These are phyloP conservation scores for Mortierella sp. DNA, from an alignment of 371 early-diverging fungal genomes.

Conservation along the genomic window DNA sequence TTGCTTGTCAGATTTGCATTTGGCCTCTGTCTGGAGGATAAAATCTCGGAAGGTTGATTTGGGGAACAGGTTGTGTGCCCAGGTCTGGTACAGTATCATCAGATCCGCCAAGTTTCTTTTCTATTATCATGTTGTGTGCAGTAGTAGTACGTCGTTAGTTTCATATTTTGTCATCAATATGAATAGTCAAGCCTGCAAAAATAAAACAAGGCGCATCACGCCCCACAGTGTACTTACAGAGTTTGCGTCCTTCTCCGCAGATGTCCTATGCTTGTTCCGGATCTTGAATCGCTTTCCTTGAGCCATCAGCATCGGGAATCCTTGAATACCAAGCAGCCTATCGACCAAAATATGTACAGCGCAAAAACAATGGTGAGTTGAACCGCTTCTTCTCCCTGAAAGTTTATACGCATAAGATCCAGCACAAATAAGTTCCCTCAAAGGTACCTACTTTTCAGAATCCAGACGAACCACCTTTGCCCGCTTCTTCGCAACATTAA, in stretches of 20 bases:
- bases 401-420: not conserved
- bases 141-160: not conserved
- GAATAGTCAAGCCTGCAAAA: too few relatives aligned
- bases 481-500: slow-evolving; percentile 38
- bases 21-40: slow-evolving; percentile 34
- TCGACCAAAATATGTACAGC: not conserved
- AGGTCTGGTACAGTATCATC: slow-evolving; percentile 52
- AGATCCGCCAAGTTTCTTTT: slow-evolving; percentile 43
- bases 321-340: slow-evolving; percentile 31
- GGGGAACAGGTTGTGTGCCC: slow-evolving; percentile 53
- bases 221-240: slow-evolving; percentile 22
- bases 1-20: slow-evolving; percentile 35
- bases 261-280: slow-evolving; percentile 27
- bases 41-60: slow-evolving; percentile 48
- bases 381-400: not conserved
- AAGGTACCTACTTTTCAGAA: slow-evolving; percentile 27
- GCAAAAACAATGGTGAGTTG: not conserved
- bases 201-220: not conserved
- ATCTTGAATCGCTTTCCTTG: slow-evolving; percentile 46
- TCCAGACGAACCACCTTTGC: slow-evolving; percentile 36
- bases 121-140: slow-evolving; percentile 14
- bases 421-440: not conserved
- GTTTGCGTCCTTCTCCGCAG: slow-evolving; percentile 38
- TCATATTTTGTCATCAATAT: not conserved
- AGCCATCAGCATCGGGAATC: slow-evolving; percentile 24